Conservation (phyloP, 2,329 filamentous ascomycete species). For the Bipolaris sorokiniana region DNA sequence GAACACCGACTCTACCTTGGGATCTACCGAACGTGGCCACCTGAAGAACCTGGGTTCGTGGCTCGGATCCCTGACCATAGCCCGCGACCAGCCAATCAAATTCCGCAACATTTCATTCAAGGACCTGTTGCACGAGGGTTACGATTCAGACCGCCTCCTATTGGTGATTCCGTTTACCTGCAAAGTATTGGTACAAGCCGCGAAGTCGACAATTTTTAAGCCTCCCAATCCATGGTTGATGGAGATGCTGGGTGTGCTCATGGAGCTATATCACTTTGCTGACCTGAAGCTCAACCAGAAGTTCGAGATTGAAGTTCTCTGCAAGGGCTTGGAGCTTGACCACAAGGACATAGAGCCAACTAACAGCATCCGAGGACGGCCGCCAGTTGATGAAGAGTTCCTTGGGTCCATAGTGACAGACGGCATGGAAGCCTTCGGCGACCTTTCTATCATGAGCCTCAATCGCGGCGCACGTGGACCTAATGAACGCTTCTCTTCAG, state of each 20-base stretch:
- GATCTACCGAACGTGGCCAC: slow-evolving; percentile 83
- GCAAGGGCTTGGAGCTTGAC: slow-evolving; percentile 89
- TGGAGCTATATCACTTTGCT: slow-evolving; percentile 91
- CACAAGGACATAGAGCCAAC: slow-evolving; percentile 90
- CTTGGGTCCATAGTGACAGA: slow-evolving; percentile 64
- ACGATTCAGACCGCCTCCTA: slow-evolving; percentile 87
- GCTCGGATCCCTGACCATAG: slow-evolving; percentile 91
- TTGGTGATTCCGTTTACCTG: slow-evolving; percentile 97
- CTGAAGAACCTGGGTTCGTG: slow-evolving; percentile 93
- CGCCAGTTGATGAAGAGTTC: slow-evolving; percentile 65
- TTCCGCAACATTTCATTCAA: slow-evolving; percentile 98
- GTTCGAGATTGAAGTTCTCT: slow-evolving; percentile 97
- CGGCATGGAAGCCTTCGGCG: slow-evolving; percentile 80
- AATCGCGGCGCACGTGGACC: slow-evolving; percentile 68
- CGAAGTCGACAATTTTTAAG: slow-evolving; percentile 83
- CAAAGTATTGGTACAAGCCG: slow-evolving; percentile 88
- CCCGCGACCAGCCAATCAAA: slow-evolving; percentile 92
- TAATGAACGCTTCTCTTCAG: slow-evolving; percentile 75
- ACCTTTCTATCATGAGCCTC: slow-evolving; percentile 66
- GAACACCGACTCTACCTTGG: slow-evolving; percentile 86
- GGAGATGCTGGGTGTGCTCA: slow-evolving; percentile 89
- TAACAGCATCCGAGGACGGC: slow-evolving; percentile 80
- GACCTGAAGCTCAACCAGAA: slow-evolving; percentile 96
- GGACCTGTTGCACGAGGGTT: slow-evolving; percentile 89
- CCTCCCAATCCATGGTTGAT: slow-evolving; percentile 98